Evolutionary conservation across 163 green algal genomes (phyloP).

Genomic region (Coccomyxa subellipsoidea): DNA sequence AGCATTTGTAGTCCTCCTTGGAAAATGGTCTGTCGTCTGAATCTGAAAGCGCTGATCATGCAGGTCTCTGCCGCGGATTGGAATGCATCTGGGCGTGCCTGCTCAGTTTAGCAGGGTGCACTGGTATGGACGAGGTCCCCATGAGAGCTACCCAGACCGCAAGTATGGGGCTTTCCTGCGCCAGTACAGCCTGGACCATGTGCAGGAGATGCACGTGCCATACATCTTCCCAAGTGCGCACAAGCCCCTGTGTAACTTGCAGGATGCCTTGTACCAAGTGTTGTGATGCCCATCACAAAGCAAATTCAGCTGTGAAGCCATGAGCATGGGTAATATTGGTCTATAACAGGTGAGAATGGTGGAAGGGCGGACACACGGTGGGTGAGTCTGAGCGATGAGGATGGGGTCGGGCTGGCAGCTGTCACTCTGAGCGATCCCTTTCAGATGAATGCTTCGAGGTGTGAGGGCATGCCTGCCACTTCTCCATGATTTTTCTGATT

Average conservation of each 20-base stretch:
- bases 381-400: constrained; percentile 36
- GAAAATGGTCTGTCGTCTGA: neutral
- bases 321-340: neutral
- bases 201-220: constrained; percentile 66
- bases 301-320: neutral
- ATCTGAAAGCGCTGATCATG: neutral
- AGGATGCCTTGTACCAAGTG: neutral
- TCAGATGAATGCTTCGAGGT: constrained; percentile 54
- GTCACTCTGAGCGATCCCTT: constrained; percentile 18
- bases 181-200: constrained; percentile 27
- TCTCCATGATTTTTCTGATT: too few relatives aligned
- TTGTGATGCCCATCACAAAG: neutral
- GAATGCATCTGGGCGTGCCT: constrained; percentile 47
- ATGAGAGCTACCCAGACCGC: constrained; percentile 86
- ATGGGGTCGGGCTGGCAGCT: constrained; percentile 16
- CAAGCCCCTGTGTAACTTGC: neutral
- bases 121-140: constrained; percentile 81
- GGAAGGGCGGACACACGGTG: constrained; percentile 73
- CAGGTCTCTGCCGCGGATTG: constrained; percentile 63
- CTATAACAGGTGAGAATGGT: constrained; percentile 75
- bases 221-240: constrained; percentile 82
- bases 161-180: constrained; percentile 53
- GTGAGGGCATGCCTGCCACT: neutral
- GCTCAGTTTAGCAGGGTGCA: constrained; percentile 26
- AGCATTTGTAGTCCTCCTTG: too few relatives aligned